Conservation (phyloP, 371 early-diverging fungal species). For the Mucor irregularis region DNA sequence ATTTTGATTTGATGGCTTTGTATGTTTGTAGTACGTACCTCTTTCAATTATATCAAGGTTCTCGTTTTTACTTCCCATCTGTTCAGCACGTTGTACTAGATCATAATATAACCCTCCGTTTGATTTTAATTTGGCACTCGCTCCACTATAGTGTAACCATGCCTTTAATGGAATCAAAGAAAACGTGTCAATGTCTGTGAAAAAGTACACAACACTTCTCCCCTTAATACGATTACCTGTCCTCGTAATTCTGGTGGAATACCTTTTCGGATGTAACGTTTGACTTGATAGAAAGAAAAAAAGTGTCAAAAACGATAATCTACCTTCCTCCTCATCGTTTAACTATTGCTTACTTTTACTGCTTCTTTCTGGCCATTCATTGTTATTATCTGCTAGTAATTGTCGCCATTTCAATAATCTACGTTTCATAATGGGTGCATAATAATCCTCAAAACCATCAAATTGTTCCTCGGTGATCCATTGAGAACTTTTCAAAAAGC, state of each 20-base stretch:
- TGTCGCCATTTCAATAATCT: conserved; percentile 64
- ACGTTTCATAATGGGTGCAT: conserved; percentile 60
- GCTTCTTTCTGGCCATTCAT: conserved; percentile 55
- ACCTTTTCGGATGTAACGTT: conserved; percentile 82
- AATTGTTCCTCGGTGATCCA: conserved; percentile 61
- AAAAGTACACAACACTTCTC: too few species aligned
- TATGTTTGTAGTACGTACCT: conserved; percentile 21
- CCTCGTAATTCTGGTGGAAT: conserved; percentile 79
- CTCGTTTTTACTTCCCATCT: conserved; percentile 56
- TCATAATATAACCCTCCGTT: conserved; percentile 66
- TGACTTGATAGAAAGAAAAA: conserved; percentile 46
- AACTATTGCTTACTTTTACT: conserved; percentile 55
- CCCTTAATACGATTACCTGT: conserved; percentile 50
- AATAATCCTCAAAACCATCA: conserved; percentile 56
- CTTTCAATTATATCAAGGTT: conserved; percentile 77
- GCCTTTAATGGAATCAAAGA: conserved; percentile 35
- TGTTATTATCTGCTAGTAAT: conserved; percentile 55
- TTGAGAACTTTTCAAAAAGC: conserved; percentile 63
- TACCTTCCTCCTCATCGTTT: not conserved
- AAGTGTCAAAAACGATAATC: not conserved
- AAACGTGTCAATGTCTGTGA: too few species aligned
- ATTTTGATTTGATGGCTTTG: not conserved
- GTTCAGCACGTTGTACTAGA: conserved; percentile 55
- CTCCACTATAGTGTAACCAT: conserved; percentile 88
- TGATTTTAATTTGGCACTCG: conserved; percentile 59